Evolutionary conservation across 768 basidiomycete species (phyloP).

Genomic region (Nevesoporus exiguus): DNA sequence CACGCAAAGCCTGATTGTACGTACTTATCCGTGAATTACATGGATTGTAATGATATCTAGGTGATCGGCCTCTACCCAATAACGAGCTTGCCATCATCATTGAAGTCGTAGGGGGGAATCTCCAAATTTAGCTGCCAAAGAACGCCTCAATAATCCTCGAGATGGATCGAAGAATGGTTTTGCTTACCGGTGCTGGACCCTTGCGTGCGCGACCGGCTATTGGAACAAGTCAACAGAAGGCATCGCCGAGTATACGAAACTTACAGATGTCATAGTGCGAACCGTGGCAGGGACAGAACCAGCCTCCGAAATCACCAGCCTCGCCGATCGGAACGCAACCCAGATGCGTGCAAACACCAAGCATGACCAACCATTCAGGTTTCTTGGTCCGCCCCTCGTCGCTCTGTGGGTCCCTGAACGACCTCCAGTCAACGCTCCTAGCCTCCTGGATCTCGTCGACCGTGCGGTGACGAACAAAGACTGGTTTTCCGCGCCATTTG

Average conservation of each 20-base stretch:
- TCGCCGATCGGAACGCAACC: conserved; percentile 99
- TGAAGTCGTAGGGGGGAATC: conserved; percentile 85
- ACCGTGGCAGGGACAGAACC: conserved; percentile 99
- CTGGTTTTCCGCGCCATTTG: conserved; percentile 99
- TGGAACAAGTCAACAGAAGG: conserved; percentile 14
- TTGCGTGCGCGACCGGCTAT: conserved; percentile 91
- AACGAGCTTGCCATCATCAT: conserved; percentile 83
- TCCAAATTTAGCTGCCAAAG: conserved; percentile 81
- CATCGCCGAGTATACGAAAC: conserved; percentile 24
- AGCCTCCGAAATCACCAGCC: conserved; percentile 95
- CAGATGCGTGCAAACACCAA: conserved; percentile 94
- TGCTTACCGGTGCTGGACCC: conserved; percentile 89
- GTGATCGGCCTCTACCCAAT: conserved; percentile 56
- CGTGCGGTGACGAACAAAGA: conserved; percentile 98
- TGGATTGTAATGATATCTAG: conserved; percentile 10
- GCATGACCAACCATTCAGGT: conserved; percentile 95
- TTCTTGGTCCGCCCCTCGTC: conserved; percentile 89
- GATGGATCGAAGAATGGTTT: neutral
- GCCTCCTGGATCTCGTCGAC: conserved; percentile 90
- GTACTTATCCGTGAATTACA: conserved; percentile 21
- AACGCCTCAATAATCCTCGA: conserved; percentile 11
- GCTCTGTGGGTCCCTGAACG: conserved; percentile 85
- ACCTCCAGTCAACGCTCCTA: conserved; percentile 77
- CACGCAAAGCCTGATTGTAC: conserved; percentile 24
- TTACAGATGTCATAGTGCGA: conserved; percentile 96